Percentiles rank a stretch among this genome's conserved stretches.
Evolutionary conservation across 1,139 yeast species (phyloP).

Genomic region (Chernovozyma sophiae-reginae): DNA sequence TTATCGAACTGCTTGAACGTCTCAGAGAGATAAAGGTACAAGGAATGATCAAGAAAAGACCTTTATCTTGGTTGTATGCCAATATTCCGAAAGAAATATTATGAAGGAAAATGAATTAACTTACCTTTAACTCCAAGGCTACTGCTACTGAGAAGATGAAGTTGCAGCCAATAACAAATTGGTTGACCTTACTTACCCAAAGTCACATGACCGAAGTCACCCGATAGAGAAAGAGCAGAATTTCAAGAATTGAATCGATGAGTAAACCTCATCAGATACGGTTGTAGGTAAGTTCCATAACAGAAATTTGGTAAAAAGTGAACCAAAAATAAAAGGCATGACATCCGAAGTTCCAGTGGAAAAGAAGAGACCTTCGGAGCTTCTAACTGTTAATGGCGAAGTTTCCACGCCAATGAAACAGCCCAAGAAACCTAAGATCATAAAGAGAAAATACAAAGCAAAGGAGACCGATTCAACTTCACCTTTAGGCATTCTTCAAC

Average conservation of each 20-base stretch:
- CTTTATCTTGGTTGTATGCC: conserved; percentile 35
- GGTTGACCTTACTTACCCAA: neutral
- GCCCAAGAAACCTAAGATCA: conserved; percentile 24
- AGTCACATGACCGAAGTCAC: no score
- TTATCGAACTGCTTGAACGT: conserved; percentile 32
- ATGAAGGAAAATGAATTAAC: neutral
- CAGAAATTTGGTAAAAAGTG: no score
- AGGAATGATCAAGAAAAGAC: conserved; percentile 31
- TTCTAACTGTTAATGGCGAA: neutral
- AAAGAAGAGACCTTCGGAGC: neutral
- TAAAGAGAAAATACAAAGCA: conserved; percentile 45
- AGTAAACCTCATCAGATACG: no score
- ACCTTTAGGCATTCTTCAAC: conserved; percentile 73
- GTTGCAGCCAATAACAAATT: neutral
- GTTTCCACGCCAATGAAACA: neutral
- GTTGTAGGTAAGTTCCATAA: no score
- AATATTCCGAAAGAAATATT: conserved; percentile 33
- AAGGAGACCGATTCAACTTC: conserved; percentile 72
- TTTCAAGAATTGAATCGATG: no score
- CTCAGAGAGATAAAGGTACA: conserved; percentile 28
- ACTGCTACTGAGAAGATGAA: no score
- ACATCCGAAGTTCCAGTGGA: no score
- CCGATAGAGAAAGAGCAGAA: no score
- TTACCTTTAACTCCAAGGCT: no score
- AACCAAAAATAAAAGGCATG: no score